A percentile compares a stretch with the other conserved stretches of the same genome.
Conservation (phyloP, 352 stramenopile species). For the Pythium graminicola region DNA sequence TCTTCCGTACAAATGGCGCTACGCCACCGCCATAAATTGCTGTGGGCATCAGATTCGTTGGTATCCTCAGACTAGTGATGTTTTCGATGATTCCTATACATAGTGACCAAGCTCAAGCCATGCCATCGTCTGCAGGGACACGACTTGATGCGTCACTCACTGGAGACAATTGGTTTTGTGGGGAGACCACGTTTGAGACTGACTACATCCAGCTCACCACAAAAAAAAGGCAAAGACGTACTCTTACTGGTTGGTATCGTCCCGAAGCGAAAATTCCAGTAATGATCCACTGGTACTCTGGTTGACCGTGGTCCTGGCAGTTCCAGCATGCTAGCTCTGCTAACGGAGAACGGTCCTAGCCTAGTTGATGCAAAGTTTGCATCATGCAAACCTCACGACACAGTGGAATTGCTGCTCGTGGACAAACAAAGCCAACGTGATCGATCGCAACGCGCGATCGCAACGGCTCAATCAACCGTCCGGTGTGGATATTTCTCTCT, state of each 20-base stretch:
- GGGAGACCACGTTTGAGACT: conserved; percentile 30
- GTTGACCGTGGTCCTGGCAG: conserved; percentile 71
- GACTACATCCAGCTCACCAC: conserved; percentile 41
- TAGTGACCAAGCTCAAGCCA: not conserved
- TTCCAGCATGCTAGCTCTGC: conserved; percentile 73
- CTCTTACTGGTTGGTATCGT: conserved; percentile 87
- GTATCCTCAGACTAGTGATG: not conserved
- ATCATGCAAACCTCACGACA: conserved; percentile 29
- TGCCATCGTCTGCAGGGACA: not conserved
- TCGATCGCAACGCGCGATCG: too few relatives aligned
- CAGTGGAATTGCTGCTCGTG: conserved; percentile 36
- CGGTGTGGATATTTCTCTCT: conserved; percentile 34
- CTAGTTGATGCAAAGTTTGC: conserved; percentile 24
- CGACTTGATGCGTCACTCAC: conserved; percentile 11
- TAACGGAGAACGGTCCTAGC: conserved; percentile 72
- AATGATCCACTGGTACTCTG: conserved; percentile 61
- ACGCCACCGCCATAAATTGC: conserved; percentile 12
- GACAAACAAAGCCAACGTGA: conserved; percentile 40
- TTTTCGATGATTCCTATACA: not conserved
- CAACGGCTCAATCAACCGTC: conserved; percentile 43
- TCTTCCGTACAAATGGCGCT: conserved; percentile 12
- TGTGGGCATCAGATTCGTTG: conserved; percentile 5
- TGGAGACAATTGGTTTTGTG: conserved; percentile 28
- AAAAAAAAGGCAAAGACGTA: conserved; percentile 41
- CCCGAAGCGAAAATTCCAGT: conserved; percentile 19